Conservation (phyloP, 345 rosid species). For the Eutrema yunnanense region DNA sequence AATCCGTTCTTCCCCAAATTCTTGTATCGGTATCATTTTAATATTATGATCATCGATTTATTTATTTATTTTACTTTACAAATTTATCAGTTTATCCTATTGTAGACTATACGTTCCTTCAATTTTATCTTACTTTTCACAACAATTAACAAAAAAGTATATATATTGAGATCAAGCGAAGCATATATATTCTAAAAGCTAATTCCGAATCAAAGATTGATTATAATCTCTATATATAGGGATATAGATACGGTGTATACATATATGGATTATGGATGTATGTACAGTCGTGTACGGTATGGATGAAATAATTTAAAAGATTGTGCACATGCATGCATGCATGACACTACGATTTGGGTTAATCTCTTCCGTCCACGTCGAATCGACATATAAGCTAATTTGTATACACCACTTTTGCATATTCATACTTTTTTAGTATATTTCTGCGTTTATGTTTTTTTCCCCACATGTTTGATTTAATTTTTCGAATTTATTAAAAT, state of each 20-base stretch:
- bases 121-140: too few relatives aligned
- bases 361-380: slow-evolving; percentile 27
- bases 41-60: too few relatives aligned
- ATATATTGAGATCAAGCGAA: too few relatives aligned
- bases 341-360: slow-evolving; percentile 18
- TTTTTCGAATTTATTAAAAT: neutral
- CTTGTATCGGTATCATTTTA: too few relatives aligned
- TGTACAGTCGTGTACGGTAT: slow-evolving; percentile 11
- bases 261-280: neutral
- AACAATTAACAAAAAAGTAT: too few relatives aligned
- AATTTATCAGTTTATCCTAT: too few relatives aligned
- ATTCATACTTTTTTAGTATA: neutral
- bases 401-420: slow-evolving; percentile 9
- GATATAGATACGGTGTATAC: neutral
- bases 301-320: slow-evolving; percentile 11
- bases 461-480: slow-evolving; percentile 15
- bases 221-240: neutral
- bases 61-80: too few relatives aligned
- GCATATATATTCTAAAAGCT: too few relatives aligned
- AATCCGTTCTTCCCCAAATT: too few relatives aligned
- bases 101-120: too few relatives aligned
- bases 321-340: slow-evolving; percentile 32
- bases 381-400: slow-evolving; percentile 3
- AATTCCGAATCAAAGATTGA: neutral
- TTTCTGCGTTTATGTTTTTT: neutral